These are phyloP conservation scores for Stenocarpella maydis DNA, from an alignment of 2,329 filamentous ascomycete species.

Conservation along the genomic window DNA sequence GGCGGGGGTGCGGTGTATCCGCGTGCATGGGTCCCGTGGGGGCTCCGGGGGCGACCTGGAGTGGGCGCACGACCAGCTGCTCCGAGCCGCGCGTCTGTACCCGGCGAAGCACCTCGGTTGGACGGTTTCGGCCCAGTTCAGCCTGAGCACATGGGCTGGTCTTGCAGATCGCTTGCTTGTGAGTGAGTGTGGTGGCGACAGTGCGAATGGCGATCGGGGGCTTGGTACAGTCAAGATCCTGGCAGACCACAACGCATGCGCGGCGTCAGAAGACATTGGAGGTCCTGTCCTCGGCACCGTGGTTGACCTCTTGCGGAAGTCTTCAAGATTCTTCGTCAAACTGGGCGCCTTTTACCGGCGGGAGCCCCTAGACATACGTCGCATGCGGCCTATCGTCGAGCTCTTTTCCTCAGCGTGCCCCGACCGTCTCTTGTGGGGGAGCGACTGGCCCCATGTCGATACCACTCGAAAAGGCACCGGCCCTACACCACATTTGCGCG, in stretches of 20 bases:
- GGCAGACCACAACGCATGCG: conserved; percentile 6
- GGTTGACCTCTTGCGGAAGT: background rate
- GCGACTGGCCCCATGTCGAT: conserved; percentile 4
- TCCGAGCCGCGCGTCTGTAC: background rate
- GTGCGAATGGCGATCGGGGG: background rate
- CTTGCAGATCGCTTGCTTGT: background rate
- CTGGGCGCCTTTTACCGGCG: conserved; percentile 7
- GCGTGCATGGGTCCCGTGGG: conserved; percentile 1
- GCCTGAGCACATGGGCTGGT: background rate
- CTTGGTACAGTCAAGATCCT: background rate
- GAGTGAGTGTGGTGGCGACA: background rate
- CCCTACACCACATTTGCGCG: background rate
- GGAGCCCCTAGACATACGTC: background rate
- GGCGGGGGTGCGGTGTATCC: background rate
- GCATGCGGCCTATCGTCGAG: background rate
- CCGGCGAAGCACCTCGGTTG: background rate
- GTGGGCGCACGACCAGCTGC: conserved; percentile 1
- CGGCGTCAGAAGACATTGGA: background rate
- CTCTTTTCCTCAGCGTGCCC: background rate
- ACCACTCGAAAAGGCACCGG: background rate
- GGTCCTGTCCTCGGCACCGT: background rate
- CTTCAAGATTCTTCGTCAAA: background rate
- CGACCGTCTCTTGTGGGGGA: conserved; percentile 3
- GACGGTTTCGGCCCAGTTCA: background rate
- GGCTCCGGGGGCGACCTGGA: background rate